Base-by-base conservation (phyloP, 495 filamentous ascomycete genomes). In the Lophiostoma macrostomum region DNA sequence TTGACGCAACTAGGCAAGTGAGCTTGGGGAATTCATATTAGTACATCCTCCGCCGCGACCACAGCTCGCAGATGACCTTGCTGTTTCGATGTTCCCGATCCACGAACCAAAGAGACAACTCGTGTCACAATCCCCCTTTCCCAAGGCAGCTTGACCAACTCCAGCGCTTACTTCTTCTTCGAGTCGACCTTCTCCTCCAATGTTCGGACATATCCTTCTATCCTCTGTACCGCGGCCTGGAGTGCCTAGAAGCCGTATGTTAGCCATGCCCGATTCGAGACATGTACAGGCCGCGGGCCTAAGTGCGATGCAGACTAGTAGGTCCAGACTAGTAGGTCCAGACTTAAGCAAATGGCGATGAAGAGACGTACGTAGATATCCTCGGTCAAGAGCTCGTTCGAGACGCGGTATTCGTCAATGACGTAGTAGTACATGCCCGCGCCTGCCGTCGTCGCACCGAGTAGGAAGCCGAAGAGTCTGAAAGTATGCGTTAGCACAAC, bases 391-490 rank as follows among this genome's bases (percentile, higher is more conserved):
- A 96, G 79, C 72, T 95, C 88, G 70, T 97, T 98, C 48, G 90
- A 87, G 30, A 93, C 77, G 69, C 88, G 85, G 71, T 97, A 97
- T 69, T 98, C 91, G 64, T 88, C 83, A 50, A 97, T 70, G 56
- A 94, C 78, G 66, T 97, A 97, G 68, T 87, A 89, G 72, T 96
- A 97, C 56, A 95, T 83, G 31, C 78, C 83, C 25, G 76, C 82
- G 64, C 89, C 90, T 27, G 91, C 81, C 48, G 87, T 75, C 29
- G 87, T 83, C 45, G 85, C 80, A 50, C 93, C 93, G 58, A 95
- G 75, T 31, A 98, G 82, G 78, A 98, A 97, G 50, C 94, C 93
- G 66, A 96, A 90, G 46, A 96, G 69, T 37, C 93, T 97, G 66
- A 1, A 40, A 12, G 16, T 11, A 24, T 25, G 22, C 11, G 20